Evolutionary conservation across 805 yeast species (phyloP), one percentile per base, ranked within the genome.

Genomic region (Lipomyces orientalis): DNA sequence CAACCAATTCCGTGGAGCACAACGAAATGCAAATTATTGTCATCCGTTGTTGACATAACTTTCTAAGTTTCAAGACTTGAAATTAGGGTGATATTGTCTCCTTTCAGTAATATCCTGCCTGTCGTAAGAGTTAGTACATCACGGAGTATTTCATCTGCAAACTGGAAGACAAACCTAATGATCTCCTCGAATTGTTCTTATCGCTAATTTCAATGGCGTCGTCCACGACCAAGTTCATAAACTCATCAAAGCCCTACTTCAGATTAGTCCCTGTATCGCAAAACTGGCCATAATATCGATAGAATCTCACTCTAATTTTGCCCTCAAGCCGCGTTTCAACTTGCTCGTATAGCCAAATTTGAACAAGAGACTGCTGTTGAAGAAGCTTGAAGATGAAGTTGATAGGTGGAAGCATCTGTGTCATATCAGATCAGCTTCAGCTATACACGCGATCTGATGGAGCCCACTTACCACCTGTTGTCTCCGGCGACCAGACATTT

Each of bases 331-430:
- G 83, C 71, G 84, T 83, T 25, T 87, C 87, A 0, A 88, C 85
- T 78, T 95, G 97, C 75, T 95, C 98, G 72, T 84, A 93, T 10
- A 95, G 81, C 98, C 98, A 94, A 46, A 95, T 86, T 7, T 89
- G 86, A 43, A 95, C 98, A 22, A 82, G 80, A 0, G 90, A 81
- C 73, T 91, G 94, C 73, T 90, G 90, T 77, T 93, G 97, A 70
- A 94, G 83, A 76, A 86, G 90, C 77, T 90, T 89, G 83, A 93
- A 95, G 60, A 95, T 86, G 76, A 93, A 87, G 78, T 93, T 93
- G 80, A 95, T 92, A 22, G 99, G 99, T 64, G 97, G 97, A 61
- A 93, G 85, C 81, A 88, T 85, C 84, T 82, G 64, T 6, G n/a
- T 43, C 22, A 43, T 43, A 16, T 8, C 49, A 43, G 22, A n/a